Conservation (phyloP, 768 basidiomycete genomes). For the Sutorius australiensis region DNA sequence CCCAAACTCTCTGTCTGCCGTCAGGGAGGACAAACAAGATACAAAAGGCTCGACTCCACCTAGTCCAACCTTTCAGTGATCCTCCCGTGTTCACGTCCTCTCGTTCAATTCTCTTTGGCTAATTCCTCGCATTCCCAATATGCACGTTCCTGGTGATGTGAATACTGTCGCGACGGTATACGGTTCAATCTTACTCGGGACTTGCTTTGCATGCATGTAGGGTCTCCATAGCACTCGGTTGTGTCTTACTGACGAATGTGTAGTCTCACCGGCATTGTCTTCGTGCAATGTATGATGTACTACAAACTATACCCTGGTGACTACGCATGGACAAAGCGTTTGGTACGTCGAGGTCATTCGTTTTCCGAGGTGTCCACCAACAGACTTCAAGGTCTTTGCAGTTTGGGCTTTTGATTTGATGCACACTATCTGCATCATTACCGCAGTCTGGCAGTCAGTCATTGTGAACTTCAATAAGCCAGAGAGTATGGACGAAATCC, state of each 20-base stretch:
- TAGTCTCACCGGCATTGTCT: conserved; percentile 31
- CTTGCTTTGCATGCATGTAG: conserved; percentile 29
- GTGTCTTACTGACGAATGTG: conserved; percentile 4
- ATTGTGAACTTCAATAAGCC: conserved; percentile 26
- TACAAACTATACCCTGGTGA: conserved; percentile 32
- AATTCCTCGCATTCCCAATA: conserved; percentile 4
- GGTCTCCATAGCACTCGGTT: neutral
- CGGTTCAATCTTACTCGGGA: conserved; percentile 31
- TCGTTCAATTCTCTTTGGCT: conserved; percentile 18
- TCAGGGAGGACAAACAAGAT: conserved; percentile 35
- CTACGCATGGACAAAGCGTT: conserved; percentile 21
- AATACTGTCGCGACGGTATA: conserved; percentile 29
- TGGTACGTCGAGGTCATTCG: conserved; percentile 15
- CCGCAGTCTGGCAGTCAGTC: conserved; percentile 25
- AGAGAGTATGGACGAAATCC: conserved; percentile 26
- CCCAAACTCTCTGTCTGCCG: conserved; percentile 18
- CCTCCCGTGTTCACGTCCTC: conserved; percentile 27
- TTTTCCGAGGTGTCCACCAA: neutral
- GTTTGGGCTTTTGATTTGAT: conserved; percentile 30
- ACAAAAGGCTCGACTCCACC: conserved; percentile 22
- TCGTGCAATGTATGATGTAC: conserved; percentile 30
- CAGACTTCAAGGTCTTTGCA: conserved; percentile 17
- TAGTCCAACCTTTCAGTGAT: conserved; percentile 16
- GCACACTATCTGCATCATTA: conserved; percentile 29
- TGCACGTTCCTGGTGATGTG: conserved; percentile 28